Percentiles rank a stretch among this genome's conserved stretches.
These are phyloP conservation scores for Acanthamoeba rhysodes DNA, from an alignment of 208 protist species.

Conservation along the genomic window DNA sequence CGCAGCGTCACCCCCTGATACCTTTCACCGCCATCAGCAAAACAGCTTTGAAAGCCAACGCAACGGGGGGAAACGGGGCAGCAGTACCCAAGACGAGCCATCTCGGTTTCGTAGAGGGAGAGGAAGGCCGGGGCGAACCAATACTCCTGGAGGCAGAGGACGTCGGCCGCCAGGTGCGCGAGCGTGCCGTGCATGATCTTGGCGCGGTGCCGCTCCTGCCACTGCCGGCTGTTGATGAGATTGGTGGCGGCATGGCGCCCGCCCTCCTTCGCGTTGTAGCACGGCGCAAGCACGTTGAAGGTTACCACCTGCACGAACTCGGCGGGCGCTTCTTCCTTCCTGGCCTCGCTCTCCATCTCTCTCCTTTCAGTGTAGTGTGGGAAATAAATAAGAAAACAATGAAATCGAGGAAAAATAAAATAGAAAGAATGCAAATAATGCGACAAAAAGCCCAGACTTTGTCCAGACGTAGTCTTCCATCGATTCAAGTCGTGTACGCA, in stretches of 20 bases:
- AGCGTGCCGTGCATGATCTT: neutral
- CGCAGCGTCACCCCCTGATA: constrained; percentile 47
- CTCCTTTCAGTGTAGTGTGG: no score
- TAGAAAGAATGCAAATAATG: neutral
- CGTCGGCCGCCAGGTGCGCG: neutral
- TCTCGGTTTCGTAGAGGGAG: constrained; percentile 58
- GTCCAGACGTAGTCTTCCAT: neutral
- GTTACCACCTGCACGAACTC: constrained; percentile 27
- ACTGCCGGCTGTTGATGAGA: constrained; percentile 24
- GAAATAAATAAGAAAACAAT: neutral
- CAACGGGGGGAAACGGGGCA: neutral
- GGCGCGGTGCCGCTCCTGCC: constrained; percentile 11
- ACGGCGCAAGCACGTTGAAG: constrained; percentile 71
- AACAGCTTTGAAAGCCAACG: no score
- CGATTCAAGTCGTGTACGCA: neutral
- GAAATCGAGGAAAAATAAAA: no score
- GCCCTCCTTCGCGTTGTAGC: constrained; percentile 37
- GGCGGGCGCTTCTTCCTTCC: neutral
- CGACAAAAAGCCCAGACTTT: neutral
- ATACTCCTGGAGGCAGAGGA: constrained; percentile 58
- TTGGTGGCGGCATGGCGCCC: neutral
- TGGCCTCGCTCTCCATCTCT: neutral
- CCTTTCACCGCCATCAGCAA: neutral
- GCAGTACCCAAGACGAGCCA: constrained; percentile 39
- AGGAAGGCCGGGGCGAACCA: constrained; percentile 58